Evolutionary conservation across 2,329 filamentous ascomycete species (phyloP).

Genomic region (Pestalotiopsis sp.): DNA sequence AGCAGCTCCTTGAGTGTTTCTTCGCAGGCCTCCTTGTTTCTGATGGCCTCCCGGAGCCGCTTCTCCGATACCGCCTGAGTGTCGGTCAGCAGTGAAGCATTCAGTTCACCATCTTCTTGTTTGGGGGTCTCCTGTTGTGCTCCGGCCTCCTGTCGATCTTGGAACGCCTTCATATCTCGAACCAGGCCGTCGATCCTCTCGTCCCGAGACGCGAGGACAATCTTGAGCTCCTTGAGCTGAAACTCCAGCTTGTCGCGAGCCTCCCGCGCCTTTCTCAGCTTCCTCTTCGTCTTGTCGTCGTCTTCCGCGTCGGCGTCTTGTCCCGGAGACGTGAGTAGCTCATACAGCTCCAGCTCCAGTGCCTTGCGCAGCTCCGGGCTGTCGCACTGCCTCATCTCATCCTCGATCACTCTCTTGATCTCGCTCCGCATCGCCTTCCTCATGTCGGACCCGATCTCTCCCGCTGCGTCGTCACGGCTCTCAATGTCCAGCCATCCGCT

Average conservation of each 20-base stretch:
- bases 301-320: background rate
- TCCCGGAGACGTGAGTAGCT: background rate
- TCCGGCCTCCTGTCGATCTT: background rate
- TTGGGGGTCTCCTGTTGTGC: background rate
- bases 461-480: background rate
- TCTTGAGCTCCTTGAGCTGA: background rate
- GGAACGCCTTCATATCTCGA: background rate
- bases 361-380: background rate
- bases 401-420: background rate
- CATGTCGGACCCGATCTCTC: background rate
- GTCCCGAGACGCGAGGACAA: background rate
- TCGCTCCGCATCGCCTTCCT: background rate
- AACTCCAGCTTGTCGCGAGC: background rate
- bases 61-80: background rate
- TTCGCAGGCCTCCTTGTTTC: background rate
- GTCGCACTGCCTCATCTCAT: slow-evolving; percentile 2
- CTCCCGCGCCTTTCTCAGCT: background rate
- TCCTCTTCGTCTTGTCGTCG: background rate
- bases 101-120: background rate
- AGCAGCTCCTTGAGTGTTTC: background rate
- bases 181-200: background rate
- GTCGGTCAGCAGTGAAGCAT: background rate
- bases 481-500: background rate
- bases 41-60: background rate
- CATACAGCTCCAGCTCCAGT: background rate